A percentile compares a stretch with the other conserved stretches of the same genome.
phyloP scores from a whole-genome alignment of 2,329 filamentous ascomycete genomes.

The Ascosphaera aggregata region DNA sequence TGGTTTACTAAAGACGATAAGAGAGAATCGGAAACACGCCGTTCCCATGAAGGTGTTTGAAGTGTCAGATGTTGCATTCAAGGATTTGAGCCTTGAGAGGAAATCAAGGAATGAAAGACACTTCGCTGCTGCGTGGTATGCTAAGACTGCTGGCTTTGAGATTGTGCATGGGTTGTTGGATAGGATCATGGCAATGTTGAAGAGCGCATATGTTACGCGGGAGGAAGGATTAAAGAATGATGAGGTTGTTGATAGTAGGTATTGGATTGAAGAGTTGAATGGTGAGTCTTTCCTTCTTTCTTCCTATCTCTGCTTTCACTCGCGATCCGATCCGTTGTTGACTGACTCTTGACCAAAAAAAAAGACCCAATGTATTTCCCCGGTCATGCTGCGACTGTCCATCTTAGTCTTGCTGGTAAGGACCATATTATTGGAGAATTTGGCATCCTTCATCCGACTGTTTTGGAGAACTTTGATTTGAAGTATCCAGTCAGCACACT shows the following conservation, averaged over 20 bases:
- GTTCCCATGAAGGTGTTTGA: slow-evolving; percentile 88
- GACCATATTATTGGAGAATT: slow-evolving; percentile 64
- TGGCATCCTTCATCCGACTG: slow-evolving; percentile 79
- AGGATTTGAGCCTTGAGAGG: slow-evolving; percentile 59
- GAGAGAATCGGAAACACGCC: slow-evolving; percentile 74
- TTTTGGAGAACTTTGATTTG: slow-evolving; percentile 82
- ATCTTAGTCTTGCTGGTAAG: slow-evolving; percentile 51
- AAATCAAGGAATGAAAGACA: slow-evolving; percentile 82
- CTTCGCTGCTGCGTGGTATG: slow-evolving; percentile 90
- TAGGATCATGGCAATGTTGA: slow-evolving; percentile 78
- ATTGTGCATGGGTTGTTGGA: slow-evolving; percentile 86
- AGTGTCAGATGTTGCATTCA: slow-evolving; percentile 75
- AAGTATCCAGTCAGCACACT: slow-evolving; percentile 83
- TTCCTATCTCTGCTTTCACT: not conserved
- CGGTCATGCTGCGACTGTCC: slow-evolving; percentile 70
- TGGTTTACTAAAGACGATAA: slow-evolving; percentile 76
- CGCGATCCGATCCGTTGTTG: not conserved
- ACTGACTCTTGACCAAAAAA: not conserved
- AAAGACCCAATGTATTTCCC: slow-evolving; percentile 69
- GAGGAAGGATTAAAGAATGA: slow-evolving; percentile 45
- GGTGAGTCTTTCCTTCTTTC: slow-evolving; percentile 23
- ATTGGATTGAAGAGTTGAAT: slow-evolving; percentile 87
- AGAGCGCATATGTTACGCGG: slow-evolving; percentile 51
- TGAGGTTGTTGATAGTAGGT: slow-evolving; percentile 39
- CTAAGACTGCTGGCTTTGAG: slow-evolving; percentile 86